Evolutionary conservation across 768 basidiomycete species (phyloP).

Genomic region (Tricholoma flavovirens): DNA sequence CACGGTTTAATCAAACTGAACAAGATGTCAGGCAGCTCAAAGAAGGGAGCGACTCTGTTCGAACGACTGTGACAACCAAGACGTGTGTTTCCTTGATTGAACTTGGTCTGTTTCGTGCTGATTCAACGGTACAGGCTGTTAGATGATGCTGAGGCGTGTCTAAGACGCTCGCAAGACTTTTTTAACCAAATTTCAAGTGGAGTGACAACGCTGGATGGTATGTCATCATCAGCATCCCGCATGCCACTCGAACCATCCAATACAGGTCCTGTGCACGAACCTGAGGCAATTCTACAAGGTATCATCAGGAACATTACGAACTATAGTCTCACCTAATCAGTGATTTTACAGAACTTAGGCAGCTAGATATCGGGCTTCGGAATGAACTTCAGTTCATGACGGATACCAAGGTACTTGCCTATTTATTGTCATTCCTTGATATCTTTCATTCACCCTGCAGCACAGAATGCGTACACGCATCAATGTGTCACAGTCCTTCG

Average conservation of each 20-base stretch:
- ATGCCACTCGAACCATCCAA: not conserved
- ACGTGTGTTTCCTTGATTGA: conserved; percentile 31
- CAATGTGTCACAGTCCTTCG: conserved; percentile 63
- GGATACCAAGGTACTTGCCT: conserved; percentile 44
- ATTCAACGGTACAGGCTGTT: conserved; percentile 35
- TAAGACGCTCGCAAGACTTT: conserved; percentile 52
- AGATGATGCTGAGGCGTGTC: conserved; percentile 53
- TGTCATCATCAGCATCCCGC: conserved; percentile 2
- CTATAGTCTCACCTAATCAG: not conserved
- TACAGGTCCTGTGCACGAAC: conserved; percentile 41
- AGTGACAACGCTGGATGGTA: conserved; percentile 49
- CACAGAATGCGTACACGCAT: conserved; percentile 67
- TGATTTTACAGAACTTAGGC: conserved; percentile 48
- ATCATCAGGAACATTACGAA: not conserved
- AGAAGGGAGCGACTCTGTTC: conserved; percentile 54
- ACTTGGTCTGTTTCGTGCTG: not conserved
- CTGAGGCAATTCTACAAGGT: conserved; percentile 53
- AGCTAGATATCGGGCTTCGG: conserved; percentile 56
- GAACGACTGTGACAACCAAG: conserved; percentile 39
- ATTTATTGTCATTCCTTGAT: not conserved
- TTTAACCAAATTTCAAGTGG: conserved; percentile 50
- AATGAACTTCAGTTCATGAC: conserved; percentile 54
- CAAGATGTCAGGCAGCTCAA: conserved; percentile 46
- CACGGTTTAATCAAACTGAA: conserved; percentile 51
- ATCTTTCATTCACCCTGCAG: conserved; percentile 20